Percentiles rank a stretch among this genome's conserved stretches.
Conservation (phyloP, 768 basidiomycete species). For the Dendrothele bispora region DNA sequence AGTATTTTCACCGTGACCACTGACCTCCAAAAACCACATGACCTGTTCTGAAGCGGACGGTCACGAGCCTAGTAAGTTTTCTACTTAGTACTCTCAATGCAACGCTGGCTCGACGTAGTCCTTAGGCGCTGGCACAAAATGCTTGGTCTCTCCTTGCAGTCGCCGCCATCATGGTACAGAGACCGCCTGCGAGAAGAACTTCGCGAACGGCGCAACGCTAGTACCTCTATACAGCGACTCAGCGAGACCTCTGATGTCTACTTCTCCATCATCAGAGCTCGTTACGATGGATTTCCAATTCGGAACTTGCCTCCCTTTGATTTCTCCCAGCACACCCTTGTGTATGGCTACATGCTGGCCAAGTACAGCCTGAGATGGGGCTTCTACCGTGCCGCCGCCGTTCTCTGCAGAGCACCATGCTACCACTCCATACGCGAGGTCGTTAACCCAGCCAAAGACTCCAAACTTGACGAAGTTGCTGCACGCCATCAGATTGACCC, state of each 20-base stretch:
- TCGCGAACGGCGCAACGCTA: constrained; percentile 2
- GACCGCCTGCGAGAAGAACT: constrained; percentile 8
- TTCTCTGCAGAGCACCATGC: constrained; percentile 4
- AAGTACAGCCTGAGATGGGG: constrained; percentile 7
- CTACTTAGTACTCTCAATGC: too few relatives aligned
- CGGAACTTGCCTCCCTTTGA: constrained; percentile 2
- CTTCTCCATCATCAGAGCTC: constrained; percentile 3
- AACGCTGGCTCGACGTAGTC: not conserved
- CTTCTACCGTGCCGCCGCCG: constrained; percentile 6
- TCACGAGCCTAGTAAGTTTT: too few relatives aligned
- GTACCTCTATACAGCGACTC: constrained; percentile 1
- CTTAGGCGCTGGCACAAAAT: constrained; percentile 5
- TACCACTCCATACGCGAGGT: not conserved
- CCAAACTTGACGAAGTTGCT: constrained; percentile 5
- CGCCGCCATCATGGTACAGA: constrained; percentile 9
- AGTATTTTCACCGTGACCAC: too few relatives aligned
- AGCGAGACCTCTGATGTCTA: constrained; percentile 8
- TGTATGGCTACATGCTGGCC: constrained; percentile 6
- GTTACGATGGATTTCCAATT: constrained; percentile 3
- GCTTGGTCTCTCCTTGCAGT: constrained; percentile 3
- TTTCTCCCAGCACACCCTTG: not conserved
- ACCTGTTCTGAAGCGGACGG: too few relatives aligned
- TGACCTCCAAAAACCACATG: too few relatives aligned
- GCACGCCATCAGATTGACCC: constrained; percentile 7
- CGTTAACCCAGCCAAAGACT: constrained; percentile 6